Conservation (phyloP, 1,284 basidiomycete species). For the Ceratobasidium sp. region DNA sequence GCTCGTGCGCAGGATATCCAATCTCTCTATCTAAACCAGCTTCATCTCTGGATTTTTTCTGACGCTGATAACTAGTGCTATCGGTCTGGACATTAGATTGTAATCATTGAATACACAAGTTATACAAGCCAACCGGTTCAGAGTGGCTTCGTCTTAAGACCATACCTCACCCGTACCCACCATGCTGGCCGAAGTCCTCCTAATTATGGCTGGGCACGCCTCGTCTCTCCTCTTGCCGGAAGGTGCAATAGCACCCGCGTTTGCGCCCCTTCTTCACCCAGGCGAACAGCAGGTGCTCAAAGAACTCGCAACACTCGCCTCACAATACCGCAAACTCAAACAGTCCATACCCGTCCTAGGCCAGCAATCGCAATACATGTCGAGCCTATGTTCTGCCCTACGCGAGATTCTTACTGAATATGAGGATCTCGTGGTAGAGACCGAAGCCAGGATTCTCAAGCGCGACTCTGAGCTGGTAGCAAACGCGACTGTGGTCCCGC, state of each 20-base stretch:
- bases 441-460: slow-evolving; percentile 76
- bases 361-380: slow-evolving; percentile 69
- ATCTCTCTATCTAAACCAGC: too few species aligned
- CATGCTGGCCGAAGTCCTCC: slow-evolving; percentile 85
- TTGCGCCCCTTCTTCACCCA: slow-evolving; percentile 77
- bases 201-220: slow-evolving; percentile 81
- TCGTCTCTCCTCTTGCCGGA: slow-evolving; percentile 72
- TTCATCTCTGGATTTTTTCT: neutral
- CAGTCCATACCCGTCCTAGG: slow-evolving; percentile 55
- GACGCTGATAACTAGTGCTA: neutral
- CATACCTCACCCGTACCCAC: neutral
- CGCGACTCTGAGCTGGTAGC: slow-evolving; percentile 75
- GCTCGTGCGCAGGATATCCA: too few species aligned
- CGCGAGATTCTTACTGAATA: slow-evolving; percentile 79
- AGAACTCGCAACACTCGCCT: slow-evolving; percentile 72
- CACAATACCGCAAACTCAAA: slow-evolving; percentile 68
- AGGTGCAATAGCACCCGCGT: slow-evolving; percentile 63
- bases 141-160: too few species aligned
- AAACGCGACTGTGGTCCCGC: slow-evolving; percentile 77
- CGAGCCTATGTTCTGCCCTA: slow-evolving; percentile 74
- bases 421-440: slow-evolving; percentile 77
- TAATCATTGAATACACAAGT: too few species aligned
- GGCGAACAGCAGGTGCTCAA: slow-evolving; percentile 83
- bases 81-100: too few species aligned
- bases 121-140: too few species aligned